These are phyloP conservation scores for Thermothielavioides terrestris DNA, from an alignment of 495 filamentous ascomycete species.

Conservation along the genomic window DNA sequence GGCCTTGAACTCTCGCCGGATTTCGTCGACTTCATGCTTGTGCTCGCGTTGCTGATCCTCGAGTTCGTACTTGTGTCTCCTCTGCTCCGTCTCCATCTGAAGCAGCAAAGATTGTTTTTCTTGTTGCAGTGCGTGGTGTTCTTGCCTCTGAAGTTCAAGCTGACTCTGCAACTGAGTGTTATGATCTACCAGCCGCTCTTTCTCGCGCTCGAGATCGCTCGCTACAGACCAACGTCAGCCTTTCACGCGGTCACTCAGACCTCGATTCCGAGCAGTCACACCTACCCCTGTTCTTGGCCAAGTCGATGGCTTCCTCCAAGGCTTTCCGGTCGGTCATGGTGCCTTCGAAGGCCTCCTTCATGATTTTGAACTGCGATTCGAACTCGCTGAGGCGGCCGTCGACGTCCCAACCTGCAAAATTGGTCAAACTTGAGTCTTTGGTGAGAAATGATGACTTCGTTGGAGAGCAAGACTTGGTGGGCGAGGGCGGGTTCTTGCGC, in stretches of 20 bases:
- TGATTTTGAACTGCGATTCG: slow-evolving; percentile 49
- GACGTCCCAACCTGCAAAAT: slow-evolving; percentile 61
- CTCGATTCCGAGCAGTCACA: background rate
- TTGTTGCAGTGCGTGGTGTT: slow-evolving; percentile 49
- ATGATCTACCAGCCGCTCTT: slow-evolving; percentile 46
- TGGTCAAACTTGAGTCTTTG: slow-evolving; percentile 57
- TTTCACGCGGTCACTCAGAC: background rate
- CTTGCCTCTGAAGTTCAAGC: slow-evolving; percentile 46
- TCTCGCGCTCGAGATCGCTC: slow-evolving; percentile 53
- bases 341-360: slow-evolving; percentile 55
- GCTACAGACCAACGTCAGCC: slow-evolving; percentile 39
- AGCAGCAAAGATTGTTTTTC: slow-evolving; percentile 23
- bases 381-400: slow-evolving; percentile 57
- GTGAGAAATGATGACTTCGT: slow-evolving; percentile 50
- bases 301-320: slow-evolving; percentile 57
- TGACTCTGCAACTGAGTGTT: slow-evolving; percentile 51
- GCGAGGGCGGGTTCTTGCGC: slow-evolving; percentile 10
- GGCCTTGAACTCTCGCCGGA: slow-evolving; percentile 30
- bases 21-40: slow-evolving; percentile 27
- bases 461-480: slow-evolving; percentile 30
- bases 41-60: slow-evolving; percentile 32
- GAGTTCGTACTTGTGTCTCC: slow-evolving; percentile 31
- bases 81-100: slow-evolving; percentile 22
- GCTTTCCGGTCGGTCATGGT: slow-evolving; percentile 52
- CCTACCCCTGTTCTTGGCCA: slow-evolving; percentile 69